Evolutionary conservation across 805 yeast species (phyloP), one percentile per base, ranked within the genome.

Genomic region (Yamadazyma ubonensis): DNA sequence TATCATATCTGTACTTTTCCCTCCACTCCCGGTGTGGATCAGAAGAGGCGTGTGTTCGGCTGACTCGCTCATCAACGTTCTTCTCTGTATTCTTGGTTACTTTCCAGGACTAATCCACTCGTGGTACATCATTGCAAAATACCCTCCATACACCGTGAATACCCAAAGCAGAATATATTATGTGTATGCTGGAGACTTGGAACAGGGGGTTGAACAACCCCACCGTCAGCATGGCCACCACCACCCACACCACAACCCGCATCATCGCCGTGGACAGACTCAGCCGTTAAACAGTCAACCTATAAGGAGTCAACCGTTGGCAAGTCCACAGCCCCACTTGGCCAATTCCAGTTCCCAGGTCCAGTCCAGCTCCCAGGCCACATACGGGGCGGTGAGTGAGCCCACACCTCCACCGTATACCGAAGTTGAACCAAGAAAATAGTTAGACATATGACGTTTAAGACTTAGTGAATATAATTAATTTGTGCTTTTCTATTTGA

Each of bases 11-110:
- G 70, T 83, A 36, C 67, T 84, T 36, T 70, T 81, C 54, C 93
- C 95, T 2, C 93, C 93, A 0, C 65, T 84, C 9, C 86, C 90
- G 0, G 89, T 85, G 8, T 61, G 79, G 58, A 68, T 82, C 26
- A 70, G 88, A 53, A 64, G 79, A 34, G 93, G 93, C 1, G 38
- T 75, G 11, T 79, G 78, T 49, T 67, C 83, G 2, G 54, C 64
- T 23, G 86, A 83, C 48, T 63, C 77, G 11, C 43, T 67, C 22
- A 56, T 75, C 17, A 62, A 69, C 38, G 55, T 74, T 18, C 33
- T 70, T 19, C 62, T 76, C 33, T 71, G 73, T 31, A 32, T 73
- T 18, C 55, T 75, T 23, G 79, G 78, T 2, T 76, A 73, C 48
- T 44, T 76, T 28, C 78, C 79, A 1, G 81, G 80, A 0, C 54